Base-by-base conservation (phyloP, 2,329 filamentous ascomycete genomes). In the Ilyonectria mors-panacis region DNA sequence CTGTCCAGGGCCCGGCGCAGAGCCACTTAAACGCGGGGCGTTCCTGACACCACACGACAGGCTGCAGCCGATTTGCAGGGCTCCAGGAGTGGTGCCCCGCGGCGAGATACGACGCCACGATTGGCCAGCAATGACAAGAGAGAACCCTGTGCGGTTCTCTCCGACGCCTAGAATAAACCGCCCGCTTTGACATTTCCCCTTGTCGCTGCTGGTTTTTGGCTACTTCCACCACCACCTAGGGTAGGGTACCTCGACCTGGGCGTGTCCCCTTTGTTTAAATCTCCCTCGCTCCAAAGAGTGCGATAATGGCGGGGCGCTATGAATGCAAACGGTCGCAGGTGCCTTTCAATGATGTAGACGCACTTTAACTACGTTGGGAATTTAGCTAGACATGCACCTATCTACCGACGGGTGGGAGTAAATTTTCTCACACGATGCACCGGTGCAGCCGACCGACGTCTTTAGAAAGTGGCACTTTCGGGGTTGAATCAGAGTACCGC, bases 21-120 rank as follows among this genome's bases (percentile, higher is more conserved):
- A 70, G 69, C 77, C 75, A 77, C 73, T 75, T 73, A 75, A 76
- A 77, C 74, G 79, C 75, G 78, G 78, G 78, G 76, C 77, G 78
- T 80, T 79, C 78, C 78, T 80, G 78, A 75, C 78, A 78, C 72
- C 69, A 70, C 66, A 69, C 69, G 60, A 72, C 72, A 74, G 69
- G 75, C 76, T 78, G 78, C 77, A 78, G 73, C 72, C 73, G 74
- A 76, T 78, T 75, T 77, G 69, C 72, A 77, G 75, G 76, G 72
- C 75, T 72, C 63, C 62, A 65, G 65, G 61, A 74, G 66, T 74
- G 69, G 72, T 76, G 77, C 76, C 78, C 78, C 78, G 75, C 78
- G 70, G 69, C 63, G 66, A 59, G 67, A 72, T 67, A 28, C 19
- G 57, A 50, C 28, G 39, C 44, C 35, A n/a, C 67, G 53, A 76